Base-by-base conservation (phyloP, 352 stramenopile genomes). In the Phytophthora cryptogea region DNA sequence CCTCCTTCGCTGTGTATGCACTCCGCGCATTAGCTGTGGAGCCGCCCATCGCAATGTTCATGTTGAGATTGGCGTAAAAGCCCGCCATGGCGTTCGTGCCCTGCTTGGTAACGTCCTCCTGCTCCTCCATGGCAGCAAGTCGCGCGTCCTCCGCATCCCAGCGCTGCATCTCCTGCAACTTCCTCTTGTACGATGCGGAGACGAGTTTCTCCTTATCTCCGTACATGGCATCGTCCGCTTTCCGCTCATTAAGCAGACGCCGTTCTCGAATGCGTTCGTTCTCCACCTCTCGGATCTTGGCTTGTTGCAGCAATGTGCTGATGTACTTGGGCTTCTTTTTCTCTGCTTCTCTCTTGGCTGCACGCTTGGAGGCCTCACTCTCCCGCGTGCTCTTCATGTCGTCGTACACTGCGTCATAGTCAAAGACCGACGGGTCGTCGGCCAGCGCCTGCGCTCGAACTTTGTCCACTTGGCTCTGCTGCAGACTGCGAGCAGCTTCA, bases 381-480 rank as follows among this genome's bases (percentile, higher is more conserved):
- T 72, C 55, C 8, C 76, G 58, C 2, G 60, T 49, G 28, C 49
- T 81, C 60, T 89, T 83, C 57, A 97, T 92, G 11, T 83, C 62
- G 60, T 97, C 89, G 72, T 97, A 97, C 14, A 95, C 83, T 31
- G 80, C 78, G 64, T 97, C 90, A 47, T 97, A 97, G 59, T 97
- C 89, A 48, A 95, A 97, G 33, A 96, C 86, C 1, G 80, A 87
- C 20, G 89, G 70, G 60, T 97, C 87, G 54, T 94, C 70, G 1
- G 72, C 80, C 4, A 93, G 64, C 35, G 80, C 85, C 58, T 89
- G 67, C 5, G 78, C 63, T 40, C 81, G 78, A 8, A 74, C 45
- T 26, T 64, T 72, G 28, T 82, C 80, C 16, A 88, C 76, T 31
- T 87, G 68, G 8, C 52, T 70, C 46, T 77, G 56, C 35, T 85